These are phyloP conservation scores for Holtermannia corniformis DNA, from an alignment of 768 basidiomycete species.

Conservation along the genomic window DNA sequence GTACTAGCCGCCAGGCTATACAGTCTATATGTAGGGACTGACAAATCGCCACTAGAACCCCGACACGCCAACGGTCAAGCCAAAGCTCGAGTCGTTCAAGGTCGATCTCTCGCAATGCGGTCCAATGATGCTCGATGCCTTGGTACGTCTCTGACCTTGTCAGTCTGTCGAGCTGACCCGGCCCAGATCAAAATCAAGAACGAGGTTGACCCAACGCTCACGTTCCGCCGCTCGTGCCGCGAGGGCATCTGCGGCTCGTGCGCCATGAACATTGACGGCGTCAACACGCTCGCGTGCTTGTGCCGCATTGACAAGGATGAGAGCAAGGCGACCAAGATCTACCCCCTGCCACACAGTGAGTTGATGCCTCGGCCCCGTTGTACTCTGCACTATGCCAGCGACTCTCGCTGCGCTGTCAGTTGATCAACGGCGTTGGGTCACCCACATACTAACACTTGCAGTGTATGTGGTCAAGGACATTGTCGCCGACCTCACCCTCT, in stretches of 20 bases:
- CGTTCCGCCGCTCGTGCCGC: constrained; percentile 58
- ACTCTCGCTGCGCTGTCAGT: neutral
- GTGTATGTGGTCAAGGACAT: constrained; percentile 99
- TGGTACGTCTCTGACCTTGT: constrained; percentile 23
- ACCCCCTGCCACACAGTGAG: constrained; percentile 94
- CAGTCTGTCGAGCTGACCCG: neutral
- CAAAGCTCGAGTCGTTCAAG: constrained; percentile 76
- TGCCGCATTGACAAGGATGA: constrained; percentile 80
- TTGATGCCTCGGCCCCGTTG: constrained; percentile 12
- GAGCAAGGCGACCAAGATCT: constrained; percentile 73
- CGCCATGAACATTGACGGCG: constrained; percentile 97
- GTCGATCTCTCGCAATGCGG: constrained; percentile 91
- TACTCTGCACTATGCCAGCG: neutral
- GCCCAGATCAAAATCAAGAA: constrained; percentile 90
- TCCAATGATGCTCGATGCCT: constrained; percentile 62
- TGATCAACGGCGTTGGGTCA: too few species aligned
- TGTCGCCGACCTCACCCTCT: constrained; percentile 53
- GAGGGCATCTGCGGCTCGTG: constrained; percentile 88
- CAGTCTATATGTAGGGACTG: too few species aligned
- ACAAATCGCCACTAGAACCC: constrained; percentile 57
- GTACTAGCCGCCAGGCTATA: too few species aligned
- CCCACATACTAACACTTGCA: constrained; percentile 35
- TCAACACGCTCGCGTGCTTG: constrained; percentile 91
- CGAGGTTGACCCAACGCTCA: constrained; percentile 90
- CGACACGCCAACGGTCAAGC: constrained; percentile 85